phyloP scores from a whole-genome alignment of 768 basidiomycete species.

The Mrakia gelida region DNA sequence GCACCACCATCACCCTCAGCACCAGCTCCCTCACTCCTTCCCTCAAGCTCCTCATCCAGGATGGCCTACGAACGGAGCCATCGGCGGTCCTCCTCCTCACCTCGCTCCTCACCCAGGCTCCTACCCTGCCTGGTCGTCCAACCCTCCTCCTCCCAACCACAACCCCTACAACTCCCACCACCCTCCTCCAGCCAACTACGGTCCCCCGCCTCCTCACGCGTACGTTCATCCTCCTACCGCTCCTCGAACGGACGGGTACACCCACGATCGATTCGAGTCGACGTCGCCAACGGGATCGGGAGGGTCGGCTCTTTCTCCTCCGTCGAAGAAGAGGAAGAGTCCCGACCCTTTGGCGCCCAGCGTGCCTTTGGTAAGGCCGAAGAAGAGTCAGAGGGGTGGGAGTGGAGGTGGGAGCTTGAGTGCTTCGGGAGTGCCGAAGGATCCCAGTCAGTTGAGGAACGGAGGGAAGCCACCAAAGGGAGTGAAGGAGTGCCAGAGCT shows the following conservation, averaged over 20 bases:
- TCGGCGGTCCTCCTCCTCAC: conserved; percentile 3
- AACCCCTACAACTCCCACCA: background rate
- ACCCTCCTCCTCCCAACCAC: background rate
- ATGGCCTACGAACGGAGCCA: background rate
- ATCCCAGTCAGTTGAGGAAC: conserved; percentile 40
- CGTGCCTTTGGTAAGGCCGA: background rate
- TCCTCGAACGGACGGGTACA: conserved; percentile 4
- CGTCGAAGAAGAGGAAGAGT: conserved; percentile 1
- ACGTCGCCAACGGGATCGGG: conserved; percentile 9
- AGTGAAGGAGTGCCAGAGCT: conserved; percentile 68
- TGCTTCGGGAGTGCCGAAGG: conserved; percentile 27
- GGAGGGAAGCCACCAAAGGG: conserved; percentile 68
- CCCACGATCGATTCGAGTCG: conserved; percentile 9
- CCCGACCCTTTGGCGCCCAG: background rate
- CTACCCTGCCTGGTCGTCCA: background rate
- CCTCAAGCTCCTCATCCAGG: conserved; percentile 1
- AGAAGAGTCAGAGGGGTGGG: conserved; percentile 21
- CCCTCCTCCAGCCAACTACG: background rate
- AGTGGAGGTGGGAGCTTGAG: conserved; percentile 21
- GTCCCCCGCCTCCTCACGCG: background rate
- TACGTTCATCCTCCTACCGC: conserved; percentile 13
- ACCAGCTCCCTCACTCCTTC: conserved; percentile 3
- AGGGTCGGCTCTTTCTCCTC: background rate
- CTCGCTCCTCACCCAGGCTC: background rate
- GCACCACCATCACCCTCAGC: conserved; percentile 5